Base-by-base conservation (phyloP, 352 stramenopile species). In the Globisporangium canariense region DNA sequence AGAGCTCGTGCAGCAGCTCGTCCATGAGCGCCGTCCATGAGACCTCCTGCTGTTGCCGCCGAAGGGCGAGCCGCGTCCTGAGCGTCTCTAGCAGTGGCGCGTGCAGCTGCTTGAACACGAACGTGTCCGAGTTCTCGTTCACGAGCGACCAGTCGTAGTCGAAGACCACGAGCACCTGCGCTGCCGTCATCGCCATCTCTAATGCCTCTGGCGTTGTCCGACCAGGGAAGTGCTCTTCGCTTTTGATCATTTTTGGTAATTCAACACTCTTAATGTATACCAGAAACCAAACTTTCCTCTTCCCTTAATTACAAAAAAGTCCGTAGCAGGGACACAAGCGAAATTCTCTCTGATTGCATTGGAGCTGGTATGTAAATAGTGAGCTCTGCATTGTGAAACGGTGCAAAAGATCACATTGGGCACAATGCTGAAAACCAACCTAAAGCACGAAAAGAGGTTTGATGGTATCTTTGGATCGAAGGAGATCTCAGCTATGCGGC, bases 91-190 rank as follows among this genome's bases (percentile, higher is more conserved):
- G 62, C 41, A 94, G 66, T 38, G 87, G 70, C 2, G 86, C 81
- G 49, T 89, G 81, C 5, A 92, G 68, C 62, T 75, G 34, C 46
- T 88, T 68, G 74, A 92, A 92, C 53, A 94, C 66, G 55, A 85
- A 90, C 40, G 71, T 89, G 66, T 94, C 86, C 46, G 86, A 93
- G 73, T 94, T 90, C 25, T 88, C 82, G 65, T 94, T 87, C 54
- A 94, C 76, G 50, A 94, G 71, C 32, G 78, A 94, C 80, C 86
- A 92, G 69, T 94, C 86, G 57, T 91, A 94, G 73, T 94, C 86
- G 45, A 94, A 92, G 47, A 93, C 63, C 36, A 92, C 79, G 34
- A 94, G 74, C 14, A 83, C 72, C 16, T 52, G 22, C 28, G 30
- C 56, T 54, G 46, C 25, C 30, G 34, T 22, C 30, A 22, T 22